These are phyloP conservation scores for Xylariaceae sp. DNA, from an alignment of 2,329 filamentous ascomycete species.

Conservation along the genomic window DNA sequence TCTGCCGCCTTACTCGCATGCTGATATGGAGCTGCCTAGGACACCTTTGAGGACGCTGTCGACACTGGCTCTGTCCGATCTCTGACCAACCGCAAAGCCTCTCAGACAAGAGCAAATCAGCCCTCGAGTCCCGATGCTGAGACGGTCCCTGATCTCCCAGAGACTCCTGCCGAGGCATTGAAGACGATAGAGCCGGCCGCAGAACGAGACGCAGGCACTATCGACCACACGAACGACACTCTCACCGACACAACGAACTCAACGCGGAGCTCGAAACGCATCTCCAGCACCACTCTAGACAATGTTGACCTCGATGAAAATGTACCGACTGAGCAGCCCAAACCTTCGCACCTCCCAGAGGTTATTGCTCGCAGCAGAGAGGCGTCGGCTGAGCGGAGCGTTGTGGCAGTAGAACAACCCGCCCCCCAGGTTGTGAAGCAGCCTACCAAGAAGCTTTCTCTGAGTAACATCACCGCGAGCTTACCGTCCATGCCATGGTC, in stretches of 20 bases:
- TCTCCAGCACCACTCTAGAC: conserved; percentile 50
- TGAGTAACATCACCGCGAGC: conserved; percentile 69
- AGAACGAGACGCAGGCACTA: conserved; percentile 14
- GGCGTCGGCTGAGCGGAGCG: conserved; percentile 10
- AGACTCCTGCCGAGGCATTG: conserved; percentile 21
- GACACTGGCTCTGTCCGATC: conserved; percentile 65
- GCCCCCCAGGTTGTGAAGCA: conserved; percentile 33
- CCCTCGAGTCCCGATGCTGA: conserved; percentile 28
- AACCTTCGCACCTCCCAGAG: conserved; percentile 20
- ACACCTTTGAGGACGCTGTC: conserved; percentile 80
- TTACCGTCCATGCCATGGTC: conserved; percentile 74
- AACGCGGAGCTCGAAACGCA: conserved; percentile 40
- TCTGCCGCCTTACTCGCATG: no score
- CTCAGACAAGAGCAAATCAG: conserved; percentile 34
- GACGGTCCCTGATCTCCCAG: conserved; percentile 16
- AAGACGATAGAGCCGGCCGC: conserved; percentile 21
- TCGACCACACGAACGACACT: background rate
- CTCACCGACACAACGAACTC: conserved; percentile 26
- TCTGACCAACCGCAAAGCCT: conserved; percentile 51
- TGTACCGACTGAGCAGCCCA: conserved; percentile 29
- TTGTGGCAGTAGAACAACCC: conserved; percentile 29
- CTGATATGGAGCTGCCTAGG: conserved; percentile 42
- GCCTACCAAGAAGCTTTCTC: conserved; percentile 56
- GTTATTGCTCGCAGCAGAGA: background rate
- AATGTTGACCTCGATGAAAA: conserved; percentile 69